Percentiles rank a stretch among this genome's conserved stretches.
Conservation (phyloP, 495 filamentous ascomycete species). For the Penicillium maclennaniae region DNA sequence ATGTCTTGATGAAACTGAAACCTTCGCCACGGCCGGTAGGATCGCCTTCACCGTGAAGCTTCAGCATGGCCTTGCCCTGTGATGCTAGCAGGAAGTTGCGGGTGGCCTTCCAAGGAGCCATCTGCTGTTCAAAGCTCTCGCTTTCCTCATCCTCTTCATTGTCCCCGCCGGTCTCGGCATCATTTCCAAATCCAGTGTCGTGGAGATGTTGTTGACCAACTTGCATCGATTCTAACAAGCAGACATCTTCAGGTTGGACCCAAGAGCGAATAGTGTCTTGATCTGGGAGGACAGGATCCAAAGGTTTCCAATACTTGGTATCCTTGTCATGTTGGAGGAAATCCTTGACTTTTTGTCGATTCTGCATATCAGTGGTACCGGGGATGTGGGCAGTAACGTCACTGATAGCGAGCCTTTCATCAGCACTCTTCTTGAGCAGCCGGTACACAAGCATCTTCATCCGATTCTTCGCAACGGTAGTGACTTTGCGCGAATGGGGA, state of each 20-base stretch:
- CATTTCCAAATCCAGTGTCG: constrained; percentile 73
- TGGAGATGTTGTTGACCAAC: constrained; percentile 79
- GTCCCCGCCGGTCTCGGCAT: constrained; percentile 68
- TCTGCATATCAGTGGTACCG: constrained; percentile 88
- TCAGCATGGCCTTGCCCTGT: constrained; percentile 93
- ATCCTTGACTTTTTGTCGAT: constrained; percentile 93
- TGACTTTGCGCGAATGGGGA: constrained; percentile 89
- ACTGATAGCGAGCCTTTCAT: constrained; percentile 63
- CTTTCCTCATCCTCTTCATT: constrained; percentile 62
- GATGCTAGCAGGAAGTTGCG: constrained; percentile 94
- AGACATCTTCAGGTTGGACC: constrained; percentile 94
- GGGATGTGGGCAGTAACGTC: constrained; percentile 86
- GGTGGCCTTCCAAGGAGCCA: constrained; percentile 91
- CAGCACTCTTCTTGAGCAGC: constrained; percentile 68
- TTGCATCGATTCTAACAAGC: constrained; percentile 93
- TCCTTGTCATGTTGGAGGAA: constrained; percentile 86
- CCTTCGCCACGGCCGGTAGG: constrained; percentile 91
- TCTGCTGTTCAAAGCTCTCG: constrained; percentile 76
- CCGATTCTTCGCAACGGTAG: constrained; percentile 88
- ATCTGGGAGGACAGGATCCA: constrained; percentile 66
- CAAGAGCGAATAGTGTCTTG: constrained; percentile 72
- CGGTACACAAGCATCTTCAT: constrained; percentile 93
- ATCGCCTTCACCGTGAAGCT: constrained; percentile 89
- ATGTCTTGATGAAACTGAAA: constrained; percentile 92
- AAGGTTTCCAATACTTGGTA: constrained; percentile 78